Evolutionary conservation across 257 asterid genomes (phyloP).

Genomic region (Gynochthodes officinalis): DNA sequence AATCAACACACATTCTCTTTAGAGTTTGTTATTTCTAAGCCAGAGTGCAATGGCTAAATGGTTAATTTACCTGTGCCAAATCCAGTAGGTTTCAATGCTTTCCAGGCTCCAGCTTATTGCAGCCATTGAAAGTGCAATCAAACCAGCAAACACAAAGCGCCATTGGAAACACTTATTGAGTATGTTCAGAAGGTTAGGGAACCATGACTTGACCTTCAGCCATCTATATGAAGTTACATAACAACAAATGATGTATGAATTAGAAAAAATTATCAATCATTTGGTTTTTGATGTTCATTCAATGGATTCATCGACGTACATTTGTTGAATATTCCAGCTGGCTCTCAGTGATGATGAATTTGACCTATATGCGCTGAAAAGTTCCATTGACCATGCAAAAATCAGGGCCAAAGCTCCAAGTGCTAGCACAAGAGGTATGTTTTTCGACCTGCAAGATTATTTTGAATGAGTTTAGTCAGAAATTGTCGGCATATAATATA

Average conservation of each 20-base stretch:
- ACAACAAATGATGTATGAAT: neutral
- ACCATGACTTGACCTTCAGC: slow-evolving; percentile 56
- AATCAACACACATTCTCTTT: neutral
- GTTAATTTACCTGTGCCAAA: slow-evolving; percentile 76
- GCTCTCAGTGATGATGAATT: slow-evolving; percentile 35
- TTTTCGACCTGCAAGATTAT: slow-evolving; percentile 49
- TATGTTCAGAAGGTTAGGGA: slow-evolving; percentile 40
- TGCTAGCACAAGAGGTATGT: slow-evolving; percentile 53
- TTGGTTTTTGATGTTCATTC: neutral
- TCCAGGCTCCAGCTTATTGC: slow-evolving; percentile 75
- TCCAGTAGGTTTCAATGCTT: slow-evolving; percentile 68
- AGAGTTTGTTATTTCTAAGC: neutral
- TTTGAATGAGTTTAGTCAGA: neutral
- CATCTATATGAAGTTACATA: slow-evolving; percentile 34
- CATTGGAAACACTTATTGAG: slow-evolving; percentile 59
- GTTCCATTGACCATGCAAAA: slow-evolving; percentile 64
- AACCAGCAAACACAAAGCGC: slow-evolving; percentile 62
- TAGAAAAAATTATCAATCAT: too few species aligned
- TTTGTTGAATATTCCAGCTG: slow-evolving; percentile 38
- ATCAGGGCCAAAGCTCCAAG: slow-evolving; percentile 65
- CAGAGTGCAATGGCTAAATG: neutral
- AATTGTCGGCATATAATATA: neutral
- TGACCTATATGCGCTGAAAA: slow-evolving; percentile 43
- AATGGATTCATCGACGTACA: slow-evolving; percentile 1
- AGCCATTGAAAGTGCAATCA: slow-evolving; percentile 62